Evolutionary conservation across 805 yeast species (phyloP).

Genomic region (Candida peoriensis): DNA sequence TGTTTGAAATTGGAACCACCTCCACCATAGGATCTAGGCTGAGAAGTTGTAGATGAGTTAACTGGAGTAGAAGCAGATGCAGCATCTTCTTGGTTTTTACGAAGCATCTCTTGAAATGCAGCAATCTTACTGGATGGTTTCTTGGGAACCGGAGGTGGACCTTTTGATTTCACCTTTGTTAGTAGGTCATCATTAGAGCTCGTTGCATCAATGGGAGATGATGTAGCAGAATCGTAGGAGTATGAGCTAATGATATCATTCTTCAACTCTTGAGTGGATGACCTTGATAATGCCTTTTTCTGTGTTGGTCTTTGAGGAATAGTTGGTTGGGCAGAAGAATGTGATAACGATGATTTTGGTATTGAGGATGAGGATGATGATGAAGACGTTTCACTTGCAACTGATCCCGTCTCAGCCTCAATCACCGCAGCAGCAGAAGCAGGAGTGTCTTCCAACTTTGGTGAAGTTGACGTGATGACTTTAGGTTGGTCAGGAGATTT

Average conservation of each 20-base stretch:
- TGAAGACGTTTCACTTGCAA: too few relatives aligned
- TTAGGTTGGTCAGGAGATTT: not conserved
- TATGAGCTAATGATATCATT: constrained; percentile 1
- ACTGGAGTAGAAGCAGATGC: constrained; percentile 19
- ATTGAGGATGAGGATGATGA: not conserved
- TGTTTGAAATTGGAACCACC: constrained; percentile 42
- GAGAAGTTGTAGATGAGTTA: not conserved
- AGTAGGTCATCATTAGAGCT: too few relatives aligned
- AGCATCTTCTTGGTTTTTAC: constrained; percentile 48
- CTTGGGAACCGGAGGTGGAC: constrained; percentile 69
- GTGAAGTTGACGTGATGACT: not conserved
- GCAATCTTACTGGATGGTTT: constrained; percentile 76
- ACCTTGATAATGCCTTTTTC: constrained; percentile 1
- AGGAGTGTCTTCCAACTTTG: too few relatives aligned
- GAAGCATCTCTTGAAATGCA: constrained; percentile 74
- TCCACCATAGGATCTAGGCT: too few relatives aligned
- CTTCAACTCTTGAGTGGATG: constrained; percentile 2
- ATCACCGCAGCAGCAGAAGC: too few relatives aligned
- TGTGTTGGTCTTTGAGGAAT: too few relatives aligned
- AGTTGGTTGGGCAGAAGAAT: not conserved
- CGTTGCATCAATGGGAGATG: constrained; percentile 3
- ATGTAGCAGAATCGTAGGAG: not conserved
- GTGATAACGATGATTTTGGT: not conserved
- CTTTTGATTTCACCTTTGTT: constrained; percentile 14
- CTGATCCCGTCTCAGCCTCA: too few relatives aligned